phyloP scores from a whole-genome alignment of 2,329 filamentous ascomycete genomes.

The Ceratocystis lukuohia region DNA sequence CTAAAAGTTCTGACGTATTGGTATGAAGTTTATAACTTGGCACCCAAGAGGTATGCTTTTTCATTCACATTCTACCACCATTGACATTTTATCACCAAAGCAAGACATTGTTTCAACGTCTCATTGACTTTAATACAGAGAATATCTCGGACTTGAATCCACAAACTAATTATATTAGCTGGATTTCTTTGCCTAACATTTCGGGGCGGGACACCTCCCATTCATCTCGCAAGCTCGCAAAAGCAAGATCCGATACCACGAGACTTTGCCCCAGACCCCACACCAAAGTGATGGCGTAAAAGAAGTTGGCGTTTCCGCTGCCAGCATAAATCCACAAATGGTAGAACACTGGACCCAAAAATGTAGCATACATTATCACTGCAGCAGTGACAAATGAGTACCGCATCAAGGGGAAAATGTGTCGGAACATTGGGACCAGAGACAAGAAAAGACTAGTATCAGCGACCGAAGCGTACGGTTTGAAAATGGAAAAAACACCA shows the following conservation, averaged over 20 bases:
- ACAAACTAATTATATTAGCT: slow-evolving; percentile 51
- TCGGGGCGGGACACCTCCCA: slow-evolving; percentile 88
- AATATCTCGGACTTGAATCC: background rate
- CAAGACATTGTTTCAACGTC: background rate
- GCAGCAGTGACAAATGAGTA: slow-evolving; percentile 81
- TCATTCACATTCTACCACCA: background rate
- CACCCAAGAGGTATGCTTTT: background rate
- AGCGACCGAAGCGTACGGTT: slow-evolving; percentile 87
- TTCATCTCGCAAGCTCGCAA: slow-evolving; percentile 80
- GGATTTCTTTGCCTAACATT: slow-evolving; percentile 74
- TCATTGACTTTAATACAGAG: background rate
- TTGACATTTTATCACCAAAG: background rate
- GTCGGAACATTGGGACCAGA: slow-evolving; percentile 72
- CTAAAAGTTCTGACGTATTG: too few relatives aligned
- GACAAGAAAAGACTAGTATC: slow-evolving; percentile 80
- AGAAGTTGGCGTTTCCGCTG: slow-evolving; percentile 97
- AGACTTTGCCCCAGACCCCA: slow-evolving; percentile 88
- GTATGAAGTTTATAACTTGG: background rate
- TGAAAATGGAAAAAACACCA: slow-evolving; percentile 88
- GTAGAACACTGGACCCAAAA: slow-evolving; percentile 89
- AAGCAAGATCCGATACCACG: slow-evolving; percentile 74
- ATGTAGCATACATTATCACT: slow-evolving; percentile 71
- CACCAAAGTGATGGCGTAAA: slow-evolving; percentile 97
- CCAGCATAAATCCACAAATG: slow-evolving; percentile 97
- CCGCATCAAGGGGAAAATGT: slow-evolving; percentile 83